These are phyloP conservation scores for Populus nigra DNA, from an alignment of 345 rosid genomes.

Conservation along the genomic window DNA sequence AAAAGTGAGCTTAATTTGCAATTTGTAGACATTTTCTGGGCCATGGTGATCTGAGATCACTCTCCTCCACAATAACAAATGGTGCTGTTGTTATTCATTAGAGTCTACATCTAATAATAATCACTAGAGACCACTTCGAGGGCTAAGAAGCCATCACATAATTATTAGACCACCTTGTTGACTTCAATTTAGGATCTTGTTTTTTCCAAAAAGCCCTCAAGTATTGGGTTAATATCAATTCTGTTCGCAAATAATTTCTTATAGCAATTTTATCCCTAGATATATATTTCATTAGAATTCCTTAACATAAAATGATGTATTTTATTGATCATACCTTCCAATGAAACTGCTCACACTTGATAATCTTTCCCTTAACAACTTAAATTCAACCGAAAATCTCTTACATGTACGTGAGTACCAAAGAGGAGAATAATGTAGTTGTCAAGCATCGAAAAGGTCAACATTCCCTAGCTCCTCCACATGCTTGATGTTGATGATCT, in stretches of 20 bases:
- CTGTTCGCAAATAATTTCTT: too few species aligned
- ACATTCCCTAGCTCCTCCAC: conserved; percentile 8
- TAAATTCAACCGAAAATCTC: not conserved
- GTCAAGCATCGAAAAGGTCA: conserved; percentile 33
- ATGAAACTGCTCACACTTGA: not conserved
- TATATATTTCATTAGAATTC: too few species aligned
- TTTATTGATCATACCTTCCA: not conserved
- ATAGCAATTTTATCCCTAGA: too few species aligned
- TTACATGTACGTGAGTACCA: not conserved
- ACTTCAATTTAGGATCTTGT: too few species aligned
- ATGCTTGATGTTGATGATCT: not conserved
- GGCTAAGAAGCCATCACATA: not conserved
- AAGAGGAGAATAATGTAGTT: not conserved
- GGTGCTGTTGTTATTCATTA: not conserved
- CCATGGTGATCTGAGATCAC: not conserved
- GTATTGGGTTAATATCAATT: too few species aligned
- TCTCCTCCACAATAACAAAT: not conserved
- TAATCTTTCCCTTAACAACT: not conserved
- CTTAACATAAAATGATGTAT: not conserved
- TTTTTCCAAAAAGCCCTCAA: too few species aligned
- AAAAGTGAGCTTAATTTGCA: not conserved
- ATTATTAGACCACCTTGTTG: too few species aligned
- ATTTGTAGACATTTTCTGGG: not conserved
- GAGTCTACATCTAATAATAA: not conserved
- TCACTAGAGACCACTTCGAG: not conserved